phyloP scores from a whole-genome alignment of 1,284 basidiomycete genomes.

The Inonotus obliquus region DNA sequence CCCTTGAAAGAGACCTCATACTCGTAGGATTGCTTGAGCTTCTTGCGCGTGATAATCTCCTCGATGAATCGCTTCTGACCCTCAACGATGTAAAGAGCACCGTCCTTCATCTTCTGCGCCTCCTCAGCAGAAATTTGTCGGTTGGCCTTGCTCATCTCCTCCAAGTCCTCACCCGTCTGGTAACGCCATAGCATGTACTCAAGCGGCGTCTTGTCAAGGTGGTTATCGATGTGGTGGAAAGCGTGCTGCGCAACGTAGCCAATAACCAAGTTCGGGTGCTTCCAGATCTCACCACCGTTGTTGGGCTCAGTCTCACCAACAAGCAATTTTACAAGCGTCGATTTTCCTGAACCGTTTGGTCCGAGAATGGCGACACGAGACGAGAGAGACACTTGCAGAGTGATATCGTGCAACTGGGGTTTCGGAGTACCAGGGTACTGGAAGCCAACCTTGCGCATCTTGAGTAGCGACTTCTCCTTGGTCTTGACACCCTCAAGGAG shows the following conservation, averaged over 20 bases:
- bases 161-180: constrained; percentile 97
- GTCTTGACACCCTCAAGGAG: constrained; percentile 99
- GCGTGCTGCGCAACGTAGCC: constrained; percentile 99
- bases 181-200: constrained; percentile 99
- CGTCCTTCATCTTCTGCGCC: constrained; percentile 95
- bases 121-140: constrained; percentile 88
- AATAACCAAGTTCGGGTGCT: constrained; percentile 98
- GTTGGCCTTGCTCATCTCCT: constrained; percentile 91
- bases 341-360: constrained; percentile 98
- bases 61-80: constrained; percentile 95
- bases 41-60: constrained; percentile 89
- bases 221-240: constrained; percentile 98
- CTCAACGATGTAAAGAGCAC: constrained; percentile 80
- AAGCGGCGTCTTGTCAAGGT: constrained; percentile 96
- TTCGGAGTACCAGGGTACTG: constrained; percentile 85
- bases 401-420: constrained; percentile 93
- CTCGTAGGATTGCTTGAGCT: constrained; percentile 98
- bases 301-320: constrained; percentile 97
- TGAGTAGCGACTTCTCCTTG: constrained; percentile 95
- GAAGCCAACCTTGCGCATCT: constrained; percentile 98
- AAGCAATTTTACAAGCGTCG: constrained; percentile 97
- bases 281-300: constrained; percentile 96
- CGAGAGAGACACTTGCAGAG: constrained; percentile 93
- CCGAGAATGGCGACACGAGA: constrained; percentile 96
- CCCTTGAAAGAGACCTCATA: constrained; percentile 95